A percentile compares a stretch with the other conserved stretches of the same genome.
Conservation (phyloP, 257 asterid genomes). For the Salvia splendens region DNA sequence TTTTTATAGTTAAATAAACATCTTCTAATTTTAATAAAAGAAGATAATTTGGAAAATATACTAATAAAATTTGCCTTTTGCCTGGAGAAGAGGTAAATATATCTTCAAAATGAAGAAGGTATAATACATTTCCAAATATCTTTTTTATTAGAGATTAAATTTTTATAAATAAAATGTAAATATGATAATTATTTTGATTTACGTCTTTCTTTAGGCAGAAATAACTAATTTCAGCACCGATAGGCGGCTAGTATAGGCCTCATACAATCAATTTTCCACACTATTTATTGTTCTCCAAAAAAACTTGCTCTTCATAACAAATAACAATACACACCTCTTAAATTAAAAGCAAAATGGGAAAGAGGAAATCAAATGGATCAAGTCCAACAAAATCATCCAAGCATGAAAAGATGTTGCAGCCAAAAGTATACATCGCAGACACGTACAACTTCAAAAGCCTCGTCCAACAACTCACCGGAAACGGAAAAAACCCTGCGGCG, state of each 20-base stretch:
- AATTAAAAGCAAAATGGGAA: slow-evolving; percentile 33
- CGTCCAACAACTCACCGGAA: slow-evolving; percentile 50
- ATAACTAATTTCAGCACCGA: slow-evolving; percentile 44
- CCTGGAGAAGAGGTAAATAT: too few relatives aligned
- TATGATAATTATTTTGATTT: too few relatives aligned
- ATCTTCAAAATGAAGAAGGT: too few relatives aligned
- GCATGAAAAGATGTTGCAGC: slow-evolving; percentile 33
- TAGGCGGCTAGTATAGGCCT: not conserved
- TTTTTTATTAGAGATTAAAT: too few relatives aligned
- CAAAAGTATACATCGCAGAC: slow-evolving; percentile 48
- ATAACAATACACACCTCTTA: not conserved
- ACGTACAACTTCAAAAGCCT: slow-evolving; percentile 45
- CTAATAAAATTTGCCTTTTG: too few relatives aligned
- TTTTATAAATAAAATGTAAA: too few relatives aligned
- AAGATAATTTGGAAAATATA: too few relatives aligned
- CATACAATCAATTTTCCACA: not conserved
- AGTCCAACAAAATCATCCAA: slow-evolving; percentile 22
- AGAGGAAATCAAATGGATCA: slow-evolving; percentile 33
- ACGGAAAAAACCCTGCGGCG: slow-evolving; percentile 21
- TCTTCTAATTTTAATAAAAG: too few relatives aligned
- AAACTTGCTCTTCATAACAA: not conserved
- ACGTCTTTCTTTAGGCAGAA: too few relatives aligned
- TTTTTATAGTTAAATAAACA: too few relatives aligned
- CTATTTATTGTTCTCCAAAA: slow-evolving; percentile 7
- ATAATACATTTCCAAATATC: too few relatives aligned